A percentile compares a stretch with the other conserved stretches of the same genome.
These are phyloP conservation scores for Agastache rugosa DNA, from an alignment of 257 asterid species.

Conservation along the genomic window DNA sequence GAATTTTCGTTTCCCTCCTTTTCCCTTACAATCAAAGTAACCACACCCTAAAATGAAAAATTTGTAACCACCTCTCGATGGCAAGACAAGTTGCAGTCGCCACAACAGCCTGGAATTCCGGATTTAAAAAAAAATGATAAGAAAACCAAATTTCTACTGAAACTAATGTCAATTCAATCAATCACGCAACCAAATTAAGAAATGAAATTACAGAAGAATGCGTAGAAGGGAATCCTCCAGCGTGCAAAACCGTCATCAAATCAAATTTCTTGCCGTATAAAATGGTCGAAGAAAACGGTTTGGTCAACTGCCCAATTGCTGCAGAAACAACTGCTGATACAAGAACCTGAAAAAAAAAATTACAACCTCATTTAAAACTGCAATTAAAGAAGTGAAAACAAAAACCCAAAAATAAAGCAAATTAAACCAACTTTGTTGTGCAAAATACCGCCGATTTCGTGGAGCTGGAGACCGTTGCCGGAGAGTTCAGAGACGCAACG, in stretches of 20 bases:
- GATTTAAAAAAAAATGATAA: slow-evolving; percentile 10
- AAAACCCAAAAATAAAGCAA: not conserved
- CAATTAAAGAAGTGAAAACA: not conserved
- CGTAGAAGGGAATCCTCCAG: slow-evolving; percentile 96
- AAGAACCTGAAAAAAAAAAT: slow-evolving; percentile 55
- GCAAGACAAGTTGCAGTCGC: slow-evolving; percentile 88
- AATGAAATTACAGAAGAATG: slow-evolving; percentile 75
- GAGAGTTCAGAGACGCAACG: slow-evolving; percentile 49
- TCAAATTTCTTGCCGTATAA: slow-evolving; percentile 64
- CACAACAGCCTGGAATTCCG: slow-evolving; percentile 63
- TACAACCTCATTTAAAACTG: not conserved
- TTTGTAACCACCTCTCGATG: slow-evolving; percentile 66
- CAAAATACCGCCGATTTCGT: slow-evolving; percentile 45
- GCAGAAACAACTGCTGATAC: slow-evolving; percentile 77
- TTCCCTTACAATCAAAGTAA: too few relatives aligned
- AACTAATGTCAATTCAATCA: not conserved
- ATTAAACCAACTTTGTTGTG: slow-evolving; percentile 55
- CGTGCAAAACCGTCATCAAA: slow-evolving; percentile 51
- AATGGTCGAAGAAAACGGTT: slow-evolving; percentile 72
- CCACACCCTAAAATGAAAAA: not conserved
- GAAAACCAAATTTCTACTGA: slow-evolving; percentile 8
- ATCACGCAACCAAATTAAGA: not conserved
- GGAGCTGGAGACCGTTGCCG: slow-evolving; percentile 34
- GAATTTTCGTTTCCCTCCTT: too few relatives aligned
- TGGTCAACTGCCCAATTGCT: slow-evolving; percentile 79